Base-by-base conservation (phyloP, 169 alveolate species). In the Eimeria nieschulzi region DNA sequence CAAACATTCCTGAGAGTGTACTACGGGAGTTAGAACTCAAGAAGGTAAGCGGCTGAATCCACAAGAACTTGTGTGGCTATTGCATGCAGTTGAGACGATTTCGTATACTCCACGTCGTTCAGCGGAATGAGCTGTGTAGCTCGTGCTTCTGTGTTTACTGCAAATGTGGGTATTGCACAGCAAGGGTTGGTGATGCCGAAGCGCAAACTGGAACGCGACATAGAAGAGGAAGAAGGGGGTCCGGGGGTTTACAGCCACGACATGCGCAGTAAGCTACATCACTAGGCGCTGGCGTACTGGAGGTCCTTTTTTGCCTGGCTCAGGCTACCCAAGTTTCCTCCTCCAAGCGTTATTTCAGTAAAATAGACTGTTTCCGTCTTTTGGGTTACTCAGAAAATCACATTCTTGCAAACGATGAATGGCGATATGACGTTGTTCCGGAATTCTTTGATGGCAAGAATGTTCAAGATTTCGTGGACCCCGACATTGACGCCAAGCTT, bases 401-500 rank as follows among this genome's bases (percentile, higher is more conserved):
- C 91, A 92, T 96, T 17, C 96, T 98, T 51, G 98, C 95, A 54
- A 94, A 97, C 85, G 98, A 97, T 17, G 98, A 97, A 53, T 98
- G 99, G 99, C 97, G 97, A 94, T 98, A 97, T 95, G 99, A 99
- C 95, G 98, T 97, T 82, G 96, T 98, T 91, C 99, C 99, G 19
- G 99, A 98, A 95, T 96, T 99, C 61, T 96, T 97, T 94, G 97
- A 98, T 68, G 99, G 99, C 64, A 98, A 98, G 92, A 99, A 99
- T 95, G 98, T 99, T 19, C 94, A 96, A 76, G 99, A 99, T 95
- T 99, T 97, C 94, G 97, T 99, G 19, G 99, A 98, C 93, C 98
- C 98, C 70, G 99, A 99, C 75, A 98, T 98, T 76, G 98, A 98
- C 84, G 97, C 97, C 86, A 98, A 97, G 92, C 96, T 99, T n/a